Conservation (phyloP, 495 filamentous ascomycete species). For the Lasiosphaeria hispida region DNA sequence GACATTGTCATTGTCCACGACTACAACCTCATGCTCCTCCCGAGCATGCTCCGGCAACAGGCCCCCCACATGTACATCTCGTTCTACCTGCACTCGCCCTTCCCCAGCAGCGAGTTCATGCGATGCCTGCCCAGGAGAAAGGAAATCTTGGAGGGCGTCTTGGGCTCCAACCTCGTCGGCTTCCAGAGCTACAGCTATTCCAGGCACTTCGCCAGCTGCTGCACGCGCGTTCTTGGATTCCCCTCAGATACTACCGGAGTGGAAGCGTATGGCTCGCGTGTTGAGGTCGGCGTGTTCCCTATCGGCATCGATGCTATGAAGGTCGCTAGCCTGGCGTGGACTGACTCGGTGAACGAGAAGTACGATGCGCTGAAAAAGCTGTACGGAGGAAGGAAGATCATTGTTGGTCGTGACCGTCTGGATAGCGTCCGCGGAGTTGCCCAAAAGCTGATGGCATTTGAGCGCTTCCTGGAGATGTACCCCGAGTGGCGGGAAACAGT, state of each 20-base stretch:
- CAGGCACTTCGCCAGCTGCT: constrained; percentile 87
- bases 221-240: constrained; percentile 80
- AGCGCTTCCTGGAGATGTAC: constrained; percentile 81
- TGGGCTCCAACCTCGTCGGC: constrained; percentile 85
- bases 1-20: constrained; percentile 91
- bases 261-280: constrained; percentile 82
- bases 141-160: constrained; percentile 80
- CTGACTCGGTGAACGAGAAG: constrained; percentile 60
- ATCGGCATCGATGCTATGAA: constrained; percentile 82
- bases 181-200: constrained; percentile 94
- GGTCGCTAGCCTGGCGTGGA: constrained; percentile 69
- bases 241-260: constrained; percentile 77
- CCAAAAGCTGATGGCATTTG: constrained; percentile 91
- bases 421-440: constrained; percentile 87
- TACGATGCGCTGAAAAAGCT: constrained; percentile 66
- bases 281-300: constrained; percentile 84
- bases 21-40: constrained; percentile 84
- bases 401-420: constrained; percentile 88
- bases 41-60: constrained; percentile 77
- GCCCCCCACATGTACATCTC: constrained; percentile 83
- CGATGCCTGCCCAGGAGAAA: constrained; percentile 81
- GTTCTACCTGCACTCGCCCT: constrained; percentile 88
- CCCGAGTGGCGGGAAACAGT: constrained; percentile 88
- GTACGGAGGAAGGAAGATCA: constrained; percentile 82
- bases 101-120: constrained; percentile 91